phyloP scores from a whole-genome alignment of 495 filamentous ascomycete genomes.

The Staphylotrichum tortipilum region DNA sequence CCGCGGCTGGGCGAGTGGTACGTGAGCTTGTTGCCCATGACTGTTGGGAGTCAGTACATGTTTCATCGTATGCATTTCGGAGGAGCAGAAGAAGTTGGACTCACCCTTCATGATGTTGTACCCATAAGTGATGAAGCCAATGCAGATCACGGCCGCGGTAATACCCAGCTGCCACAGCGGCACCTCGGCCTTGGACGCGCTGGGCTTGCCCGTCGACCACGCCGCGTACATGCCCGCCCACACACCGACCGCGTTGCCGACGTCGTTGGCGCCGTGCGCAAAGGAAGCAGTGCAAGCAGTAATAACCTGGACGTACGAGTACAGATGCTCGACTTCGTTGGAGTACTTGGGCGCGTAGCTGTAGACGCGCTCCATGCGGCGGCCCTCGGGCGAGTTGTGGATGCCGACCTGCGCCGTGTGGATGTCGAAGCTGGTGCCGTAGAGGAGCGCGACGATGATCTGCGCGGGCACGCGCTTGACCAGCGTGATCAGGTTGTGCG shows the following conservation, averaged over 20 bases:
- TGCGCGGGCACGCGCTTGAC: constrained; percentile 53
- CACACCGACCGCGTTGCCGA: constrained; percentile 68
- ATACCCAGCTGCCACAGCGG: constrained; percentile 55
- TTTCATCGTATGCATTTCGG: background rate
- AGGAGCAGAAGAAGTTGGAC: background rate
- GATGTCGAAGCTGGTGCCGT: constrained; percentile 66
- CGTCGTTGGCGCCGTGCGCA: constrained; percentile 74
- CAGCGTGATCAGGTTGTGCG: constrained; percentile 52
- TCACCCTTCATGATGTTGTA: constrained; percentile 56
- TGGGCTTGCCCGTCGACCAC: constrained; percentile 45
- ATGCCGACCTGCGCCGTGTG: constrained; percentile 58
- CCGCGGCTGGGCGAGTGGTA: constrained; percentile 55
- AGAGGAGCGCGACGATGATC: constrained; percentile 47
- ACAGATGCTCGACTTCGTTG: constrained; percentile 68
- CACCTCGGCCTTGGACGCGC: constrained; percentile 46
- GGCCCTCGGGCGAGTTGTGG: constrained; percentile 55
- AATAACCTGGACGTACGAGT: constrained; percentile 65
- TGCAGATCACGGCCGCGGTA: constrained; percentile 32
- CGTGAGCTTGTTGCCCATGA: constrained; percentile 60
- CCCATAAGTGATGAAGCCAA: constrained; percentile 60
- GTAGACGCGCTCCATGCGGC: constrained; percentile 50
- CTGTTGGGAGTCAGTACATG: background rate
- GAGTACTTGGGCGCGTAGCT: constrained; percentile 57
- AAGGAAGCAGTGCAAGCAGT: constrained; percentile 70
- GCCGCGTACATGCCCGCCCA: constrained; percentile 61